Conservation (phyloP, 2,329 filamentous ascomycete species). For the Delphinella strobiligena region DNA sequence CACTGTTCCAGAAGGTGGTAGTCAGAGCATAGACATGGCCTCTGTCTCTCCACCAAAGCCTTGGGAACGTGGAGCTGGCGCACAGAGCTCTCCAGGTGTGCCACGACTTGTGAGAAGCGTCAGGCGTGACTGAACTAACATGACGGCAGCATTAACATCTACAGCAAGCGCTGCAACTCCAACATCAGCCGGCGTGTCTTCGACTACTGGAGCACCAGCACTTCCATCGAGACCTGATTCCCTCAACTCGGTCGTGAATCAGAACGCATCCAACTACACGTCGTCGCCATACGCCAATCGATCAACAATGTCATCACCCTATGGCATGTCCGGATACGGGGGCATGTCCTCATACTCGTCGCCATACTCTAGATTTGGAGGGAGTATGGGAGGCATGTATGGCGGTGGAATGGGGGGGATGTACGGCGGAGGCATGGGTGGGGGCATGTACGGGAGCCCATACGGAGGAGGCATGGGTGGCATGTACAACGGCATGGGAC, state of each 20-base stretch:
- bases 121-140: conserved; percentile 10
- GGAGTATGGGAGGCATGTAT: conserved; percentile 35
- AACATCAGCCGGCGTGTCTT: conserved; percentile 28
- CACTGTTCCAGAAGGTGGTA: too few species aligned
- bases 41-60: conserved; percentile 77
- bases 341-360: conserved; percentile 37
- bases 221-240: conserved; percentile 72
- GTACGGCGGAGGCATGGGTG: conserved; percentile 20
- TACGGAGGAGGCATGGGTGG: conserved; percentile 27
- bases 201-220: conserved; percentile 46
- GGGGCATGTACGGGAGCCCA: conserved; percentile 19
- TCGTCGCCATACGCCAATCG: conserved; percentile 29
- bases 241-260: conserved; percentile 68
- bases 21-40: conserved; percentile 7
- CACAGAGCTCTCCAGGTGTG: conserved; percentile 19
- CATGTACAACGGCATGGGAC: conserved; percentile 31
- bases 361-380: conserved; percentile 33
- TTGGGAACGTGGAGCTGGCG: conserved; percentile 74
- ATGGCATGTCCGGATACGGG: conserved; percentile 38
- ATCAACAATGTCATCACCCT: conserved; percentile 39
- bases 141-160: conserved; percentile 27
- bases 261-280: conserved; percentile 73
- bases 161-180: conserved; percentile 25
- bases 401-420: conserved; percentile 21
- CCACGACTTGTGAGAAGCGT: not conserved